These are phyloP conservation scores for Candida loeiensis DNA, from an alignment of 805 yeast genomes.

Conservation along the genomic window DNA sequence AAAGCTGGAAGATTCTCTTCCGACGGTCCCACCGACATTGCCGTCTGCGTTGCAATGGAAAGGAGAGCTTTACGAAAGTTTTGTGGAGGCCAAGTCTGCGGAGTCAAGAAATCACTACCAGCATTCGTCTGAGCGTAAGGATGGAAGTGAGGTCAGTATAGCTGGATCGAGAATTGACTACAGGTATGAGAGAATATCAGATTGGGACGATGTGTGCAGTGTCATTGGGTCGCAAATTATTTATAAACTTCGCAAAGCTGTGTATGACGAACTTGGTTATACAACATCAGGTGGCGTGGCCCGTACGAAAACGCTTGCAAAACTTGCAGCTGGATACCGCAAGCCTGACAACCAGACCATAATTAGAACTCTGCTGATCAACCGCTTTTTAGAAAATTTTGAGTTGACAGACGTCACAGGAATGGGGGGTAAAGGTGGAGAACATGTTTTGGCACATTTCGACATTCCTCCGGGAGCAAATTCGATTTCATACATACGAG, in stretches of 20 bases:
- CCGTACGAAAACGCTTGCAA: slow-evolving; percentile 72
- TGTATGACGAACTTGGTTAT: slow-evolving; percentile 60
- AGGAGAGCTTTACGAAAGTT: slow-evolving; percentile 18
- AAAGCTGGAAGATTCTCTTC: slow-evolving; percentile 32
- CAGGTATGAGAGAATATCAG: slow-evolving; percentile 12
- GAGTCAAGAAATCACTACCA: background rate
- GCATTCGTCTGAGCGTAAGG: no score
- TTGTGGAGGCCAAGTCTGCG: background rate
- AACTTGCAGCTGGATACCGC: slow-evolving; percentile 77
- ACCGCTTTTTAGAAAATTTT: slow-evolving; percentile 55
- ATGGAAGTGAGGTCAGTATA: no score
- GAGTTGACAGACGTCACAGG: slow-evolving; percentile 79
- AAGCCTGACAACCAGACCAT: slow-evolving; percentile 89
- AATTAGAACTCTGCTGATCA: slow-evolving; percentile 47
- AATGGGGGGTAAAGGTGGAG: slow-evolving; percentile 87
- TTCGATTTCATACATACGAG: slow-evolving; percentile 49
- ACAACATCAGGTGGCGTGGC: slow-evolving; percentile 90
- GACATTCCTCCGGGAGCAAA: slow-evolving; percentile 45
- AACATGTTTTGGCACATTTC: slow-evolving; percentile 48
- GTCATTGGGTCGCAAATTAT: slow-evolving; percentile 64
- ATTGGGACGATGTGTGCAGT: slow-evolving; percentile 80
- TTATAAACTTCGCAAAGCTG: slow-evolving; percentile 47
- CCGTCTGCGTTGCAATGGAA: slow-evolving; percentile 31
- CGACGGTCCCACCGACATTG: slow-evolving; percentile 39
- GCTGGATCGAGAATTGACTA: no score